Evolutionary conservation across 2,329 filamentous ascomycete species (phyloP).

Genomic region (Diplodia corticola): DNA sequence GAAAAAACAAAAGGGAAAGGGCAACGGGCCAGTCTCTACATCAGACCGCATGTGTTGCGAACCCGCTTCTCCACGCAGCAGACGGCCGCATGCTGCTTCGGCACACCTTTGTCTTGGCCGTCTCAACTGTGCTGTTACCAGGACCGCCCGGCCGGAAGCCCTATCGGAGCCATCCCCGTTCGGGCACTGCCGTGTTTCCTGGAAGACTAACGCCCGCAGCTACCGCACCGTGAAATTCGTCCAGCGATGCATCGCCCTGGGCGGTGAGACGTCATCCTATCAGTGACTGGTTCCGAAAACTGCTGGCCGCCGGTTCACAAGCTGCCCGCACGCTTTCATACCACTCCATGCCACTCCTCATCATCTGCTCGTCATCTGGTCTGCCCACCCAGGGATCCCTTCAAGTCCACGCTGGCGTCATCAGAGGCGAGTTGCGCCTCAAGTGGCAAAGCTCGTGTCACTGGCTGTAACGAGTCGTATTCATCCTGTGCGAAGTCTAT

Average conservation of each 20-base stretch:
- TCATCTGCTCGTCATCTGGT: conserved; percentile 1
- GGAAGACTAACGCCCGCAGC: not conserved
- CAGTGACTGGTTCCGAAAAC: conserved; percentile 10
- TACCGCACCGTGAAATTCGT: not conserved
- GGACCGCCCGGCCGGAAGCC: not conserved
- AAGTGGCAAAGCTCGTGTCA: not conserved
- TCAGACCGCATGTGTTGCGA: not conserved
- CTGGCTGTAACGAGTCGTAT: not conserved
- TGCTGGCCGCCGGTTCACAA: not conserved
- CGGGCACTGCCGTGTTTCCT: not conserved
- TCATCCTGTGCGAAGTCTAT: not conserved
- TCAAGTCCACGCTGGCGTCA: not conserved
- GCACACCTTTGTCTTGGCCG: not conserved
- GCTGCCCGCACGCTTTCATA: conserved; percentile 1
- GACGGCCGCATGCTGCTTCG: not conserved
- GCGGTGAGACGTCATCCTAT: conserved; percentile 15
- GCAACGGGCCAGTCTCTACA: not conserved
- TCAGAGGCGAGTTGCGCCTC: not conserved
- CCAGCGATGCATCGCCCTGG: not conserved
- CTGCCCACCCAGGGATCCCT: not conserved
- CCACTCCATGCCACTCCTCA: not conserved
- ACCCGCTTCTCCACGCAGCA: not conserved
- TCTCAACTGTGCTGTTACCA: not conserved
- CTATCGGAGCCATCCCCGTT: not conserved
- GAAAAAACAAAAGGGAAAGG: not conserved